Evolutionary conservation across 306 rosid species (phyloP).

Genomic region (Myrica gale): DNA sequence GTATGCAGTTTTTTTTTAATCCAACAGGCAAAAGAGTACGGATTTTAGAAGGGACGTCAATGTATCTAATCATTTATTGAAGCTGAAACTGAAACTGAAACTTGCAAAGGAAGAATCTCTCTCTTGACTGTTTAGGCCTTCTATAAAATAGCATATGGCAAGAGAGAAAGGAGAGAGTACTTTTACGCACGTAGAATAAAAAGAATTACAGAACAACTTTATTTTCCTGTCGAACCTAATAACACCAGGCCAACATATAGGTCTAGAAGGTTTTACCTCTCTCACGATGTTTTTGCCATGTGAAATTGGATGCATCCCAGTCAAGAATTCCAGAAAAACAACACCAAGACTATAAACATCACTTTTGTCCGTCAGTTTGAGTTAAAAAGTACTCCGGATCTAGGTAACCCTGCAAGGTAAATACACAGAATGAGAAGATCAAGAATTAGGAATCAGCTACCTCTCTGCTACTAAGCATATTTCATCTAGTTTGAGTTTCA

Average conservation of each 20-base stretch:
- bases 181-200: not conserved
- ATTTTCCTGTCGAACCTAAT: not conserved
- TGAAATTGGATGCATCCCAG: conserved; percentile 91
- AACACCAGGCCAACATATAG: not conserved
- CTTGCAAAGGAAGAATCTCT: not conserved
- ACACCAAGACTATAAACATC: conserved; percentile 42
- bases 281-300: conserved; percentile 95
- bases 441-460: not conserved
- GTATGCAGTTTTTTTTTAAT: no score
- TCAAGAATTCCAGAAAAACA: conserved; percentile 80
- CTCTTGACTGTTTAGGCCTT: not conserved
- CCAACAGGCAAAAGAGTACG: not conserved
- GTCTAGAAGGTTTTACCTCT: conserved; percentile 58
- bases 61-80: not conserved
- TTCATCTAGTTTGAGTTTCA: not conserved
- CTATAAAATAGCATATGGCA: not conserved
- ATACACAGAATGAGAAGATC: conserved; percentile 10
- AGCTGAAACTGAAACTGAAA: not conserved
- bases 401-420: conserved; percentile 27
- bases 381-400: conserved; percentile 9
- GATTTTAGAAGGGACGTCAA: not conserved
- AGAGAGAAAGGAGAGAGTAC: not conserved
- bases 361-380: conserved; percentile 5
- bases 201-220: not conserved
- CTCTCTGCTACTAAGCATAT: not conserved